These are phyloP conservation scores for Saccharomyces hybrid DNA, from an alignment of 1,139 yeast genomes.

Conservation along the genomic window DNA sequence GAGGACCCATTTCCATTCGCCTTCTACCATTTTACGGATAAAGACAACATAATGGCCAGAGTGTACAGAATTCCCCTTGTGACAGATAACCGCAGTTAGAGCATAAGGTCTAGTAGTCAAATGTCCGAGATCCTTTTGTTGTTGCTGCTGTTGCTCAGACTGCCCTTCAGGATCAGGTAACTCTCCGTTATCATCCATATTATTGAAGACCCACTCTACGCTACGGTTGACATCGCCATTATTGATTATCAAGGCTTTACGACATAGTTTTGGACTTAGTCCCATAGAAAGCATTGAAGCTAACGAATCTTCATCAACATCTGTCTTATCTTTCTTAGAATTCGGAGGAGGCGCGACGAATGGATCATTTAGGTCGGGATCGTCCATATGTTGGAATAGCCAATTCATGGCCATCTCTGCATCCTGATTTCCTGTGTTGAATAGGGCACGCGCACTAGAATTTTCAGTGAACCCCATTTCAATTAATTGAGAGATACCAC, in stretches of 20 bases:
- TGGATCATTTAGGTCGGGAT: conserved; percentile 65
- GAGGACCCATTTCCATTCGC: conserved; percentile 60
- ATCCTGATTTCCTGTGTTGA: conserved; percentile 57
- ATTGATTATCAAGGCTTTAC: conserved; percentile 58
- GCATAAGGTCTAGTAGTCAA: conserved; percentile 37
- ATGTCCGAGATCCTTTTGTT: conserved; percentile 26
- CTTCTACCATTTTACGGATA: conserved; percentile 41
- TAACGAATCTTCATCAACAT: conserved; percentile 45
- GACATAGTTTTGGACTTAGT: conserved; percentile 52
- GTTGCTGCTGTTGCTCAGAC: neutral
- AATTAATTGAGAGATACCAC: conserved; percentile 46
- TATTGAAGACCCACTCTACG: conserved; percentile 79
- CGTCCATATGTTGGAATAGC: conserved; percentile 85
- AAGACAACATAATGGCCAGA: conserved; percentile 95
- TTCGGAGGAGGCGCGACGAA: conserved; percentile 32
- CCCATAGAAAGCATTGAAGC: conserved; percentile 59
- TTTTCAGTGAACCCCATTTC: conserved; percentile 85
- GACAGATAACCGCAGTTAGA: conserved; percentile 74
- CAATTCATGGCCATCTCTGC: conserved; percentile 85
- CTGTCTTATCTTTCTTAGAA: conserved; percentile 13
- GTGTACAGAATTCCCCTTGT: conserved; percentile 88
- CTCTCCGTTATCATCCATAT: conserved; percentile 62
- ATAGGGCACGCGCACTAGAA: conserved; percentile 61
- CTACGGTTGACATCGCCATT: conserved; percentile 62
- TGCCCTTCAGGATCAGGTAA: conserved; percentile 12